Percentiles rank a stretch among this genome's conserved stretches.
These are phyloP conservation scores for Trichoderma virens DNA, from an alignment of 495 filamentous ascomycete genomes.

Conservation along the genomic window DNA sequence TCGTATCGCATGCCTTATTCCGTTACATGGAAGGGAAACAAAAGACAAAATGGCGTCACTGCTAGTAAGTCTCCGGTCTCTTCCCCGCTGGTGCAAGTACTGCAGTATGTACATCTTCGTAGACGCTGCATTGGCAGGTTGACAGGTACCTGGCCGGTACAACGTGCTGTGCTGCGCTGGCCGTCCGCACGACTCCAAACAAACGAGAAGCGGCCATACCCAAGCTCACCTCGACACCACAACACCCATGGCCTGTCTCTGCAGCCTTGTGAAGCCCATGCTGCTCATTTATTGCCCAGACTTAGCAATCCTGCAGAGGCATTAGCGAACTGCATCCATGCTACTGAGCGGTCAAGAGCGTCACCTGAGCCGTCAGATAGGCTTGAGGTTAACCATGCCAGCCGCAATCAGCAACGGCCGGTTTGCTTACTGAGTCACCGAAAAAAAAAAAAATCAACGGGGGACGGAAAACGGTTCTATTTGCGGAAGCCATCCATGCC, in stretches of 20 bases:
- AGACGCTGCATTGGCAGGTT: too few species aligned
- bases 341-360: conserved; percentile 2
- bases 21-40: too few species aligned
- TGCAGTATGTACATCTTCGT: too few species aligned
- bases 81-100: not conserved
- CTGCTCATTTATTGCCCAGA: not conserved
- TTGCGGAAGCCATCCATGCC: not conserved
- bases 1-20: not conserved
- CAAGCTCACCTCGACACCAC: too few species aligned
- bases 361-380: conserved; percentile 1
- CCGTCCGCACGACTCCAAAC: too few species aligned
- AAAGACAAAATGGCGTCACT: not conserved
- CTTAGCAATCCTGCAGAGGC: not conserved
- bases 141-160: too few species aligned
- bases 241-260: not conserved
- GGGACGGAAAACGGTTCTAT: not conserved
- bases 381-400: not conserved
- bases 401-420: not conserved
- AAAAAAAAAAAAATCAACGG: not conserved
- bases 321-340: not conserved
- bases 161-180: too few species aligned
- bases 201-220: too few species aligned
- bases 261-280: not conserved
- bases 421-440: not conserved
- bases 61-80: not conserved